Conservation (phyloP, 2,329 filamentous ascomycete species). For the Colletotrichum limetticola region DNA sequence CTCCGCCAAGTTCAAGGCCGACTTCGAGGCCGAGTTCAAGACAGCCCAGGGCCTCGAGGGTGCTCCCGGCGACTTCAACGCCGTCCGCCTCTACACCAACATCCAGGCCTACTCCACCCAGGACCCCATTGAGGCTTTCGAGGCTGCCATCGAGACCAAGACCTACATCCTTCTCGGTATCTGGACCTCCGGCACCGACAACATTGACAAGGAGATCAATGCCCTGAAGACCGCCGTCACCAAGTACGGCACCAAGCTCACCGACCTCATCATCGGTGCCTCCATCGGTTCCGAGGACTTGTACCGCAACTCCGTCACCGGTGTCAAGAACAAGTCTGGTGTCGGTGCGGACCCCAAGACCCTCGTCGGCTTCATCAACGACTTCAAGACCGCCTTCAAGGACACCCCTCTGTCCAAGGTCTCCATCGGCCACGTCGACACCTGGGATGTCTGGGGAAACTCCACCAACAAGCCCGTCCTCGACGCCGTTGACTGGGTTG, state of each 20-base stretch:
- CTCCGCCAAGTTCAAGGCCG: conserved; percentile 63
- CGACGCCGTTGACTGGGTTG: conserved; percentile 71
- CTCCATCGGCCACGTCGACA: conserved; percentile 75
- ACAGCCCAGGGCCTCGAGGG: conserved; percentile 52
- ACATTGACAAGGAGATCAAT: conserved; percentile 68
- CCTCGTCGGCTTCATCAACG: conserved; percentile 73
- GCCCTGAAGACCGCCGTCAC: conserved; percentile 68
- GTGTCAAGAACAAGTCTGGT: conserved; percentile 70
- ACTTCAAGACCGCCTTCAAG: conserved; percentile 69
- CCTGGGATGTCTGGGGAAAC: conserved; percentile 73
- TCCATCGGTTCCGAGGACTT: conserved; percentile 76
- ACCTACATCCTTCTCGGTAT: conserved; percentile 72
- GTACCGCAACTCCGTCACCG: conserved; percentile 71
- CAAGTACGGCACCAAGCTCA: conserved; percentile 61
- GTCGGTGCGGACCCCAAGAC: conserved; percentile 67
- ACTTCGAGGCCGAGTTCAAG: conserved; percentile 60
- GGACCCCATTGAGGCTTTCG: conserved; percentile 84
- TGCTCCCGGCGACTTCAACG: conserved; percentile 65
- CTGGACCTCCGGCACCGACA: conserved; percentile 67
- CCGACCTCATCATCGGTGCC: conserved; percentile 70
- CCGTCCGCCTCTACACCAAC: conserved; percentile 75
- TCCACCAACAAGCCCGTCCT: conserved; percentile 68
- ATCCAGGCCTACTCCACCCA: conserved; percentile 73
- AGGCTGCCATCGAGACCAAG: conserved; percentile 72
- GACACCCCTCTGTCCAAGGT: conserved; percentile 54